Conservation (phyloP, 805 yeast species). For the Starmerella riodocensis region DNA sequence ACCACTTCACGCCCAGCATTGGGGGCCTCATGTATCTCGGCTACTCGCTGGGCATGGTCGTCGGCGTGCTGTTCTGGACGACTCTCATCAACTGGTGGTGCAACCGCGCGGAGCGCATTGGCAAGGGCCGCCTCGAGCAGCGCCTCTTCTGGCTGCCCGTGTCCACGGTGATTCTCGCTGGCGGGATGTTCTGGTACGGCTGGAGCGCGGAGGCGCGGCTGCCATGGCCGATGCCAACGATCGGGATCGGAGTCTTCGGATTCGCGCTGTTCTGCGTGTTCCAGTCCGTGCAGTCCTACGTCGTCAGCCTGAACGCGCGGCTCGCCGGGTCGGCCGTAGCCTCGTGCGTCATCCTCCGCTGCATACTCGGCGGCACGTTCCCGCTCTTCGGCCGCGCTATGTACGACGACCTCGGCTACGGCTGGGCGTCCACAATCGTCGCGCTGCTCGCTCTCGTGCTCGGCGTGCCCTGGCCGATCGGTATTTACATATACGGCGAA, state of each 20-base stretch:
- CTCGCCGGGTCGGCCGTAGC: slow-evolving; percentile 59
- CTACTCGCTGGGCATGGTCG: slow-evolving; percentile 40
- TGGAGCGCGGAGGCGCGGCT: slow-evolving; percentile 50
- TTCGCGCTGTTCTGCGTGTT: slow-evolving; percentile 50
- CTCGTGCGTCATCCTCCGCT: slow-evolving; percentile 55
- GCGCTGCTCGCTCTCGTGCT: slow-evolving; percentile 43
- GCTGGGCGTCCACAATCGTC: slow-evolving; percentile 59
- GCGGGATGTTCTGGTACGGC: slow-evolving; percentile 56
- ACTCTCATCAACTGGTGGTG: slow-evolving; percentile 32
- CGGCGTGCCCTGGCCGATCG: slow-evolving; percentile 54
- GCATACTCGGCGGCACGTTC: slow-evolving; percentile 54
- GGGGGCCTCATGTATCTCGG: slow-evolving; percentile 49
- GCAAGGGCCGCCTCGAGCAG: slow-evolving; percentile 49
- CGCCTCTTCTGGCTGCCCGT: slow-evolving; percentile 41
- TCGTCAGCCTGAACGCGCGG: slow-evolving; percentile 57
- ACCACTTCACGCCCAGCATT: slow-evolving; percentile 37
- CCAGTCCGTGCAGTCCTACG: slow-evolving; percentile 51
- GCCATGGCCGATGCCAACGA: slow-evolving; percentile 50
- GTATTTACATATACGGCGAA: slow-evolving; percentile 45
- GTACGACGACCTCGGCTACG: slow-evolving; percentile 46
- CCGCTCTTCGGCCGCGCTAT: slow-evolving; percentile 51
- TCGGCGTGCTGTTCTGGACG: slow-evolving; percentile 41
- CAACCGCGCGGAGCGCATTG: slow-evolving; percentile 21
- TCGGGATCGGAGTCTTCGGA: slow-evolving; percentile 50
- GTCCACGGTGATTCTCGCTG: slow-evolving; percentile 41